Conservation (phyloP, 208 protist species). For the Vickermania ingenoplastis region DNA sequence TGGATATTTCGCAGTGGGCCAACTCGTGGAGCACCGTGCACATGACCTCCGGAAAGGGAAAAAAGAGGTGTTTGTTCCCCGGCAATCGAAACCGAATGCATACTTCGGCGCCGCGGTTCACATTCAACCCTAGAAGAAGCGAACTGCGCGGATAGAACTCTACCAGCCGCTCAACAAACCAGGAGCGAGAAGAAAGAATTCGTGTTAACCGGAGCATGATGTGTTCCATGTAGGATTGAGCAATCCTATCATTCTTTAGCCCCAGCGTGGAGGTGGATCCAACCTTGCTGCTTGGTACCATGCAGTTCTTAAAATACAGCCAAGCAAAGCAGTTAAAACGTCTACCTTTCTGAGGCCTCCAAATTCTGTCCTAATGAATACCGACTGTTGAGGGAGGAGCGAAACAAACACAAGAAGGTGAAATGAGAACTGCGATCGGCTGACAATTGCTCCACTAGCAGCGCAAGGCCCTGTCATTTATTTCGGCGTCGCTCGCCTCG, state of each 20-base stretch:
- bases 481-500: too few relatives aligned
- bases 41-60: conserved; percentile 78
- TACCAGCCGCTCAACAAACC: conserved; percentile 51
- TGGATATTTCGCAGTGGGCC: conserved; percentile 54
- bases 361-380: too few relatives aligned
- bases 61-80: conserved; percentile 48
- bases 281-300: too few relatives aligned
- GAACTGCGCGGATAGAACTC: conserved; percentile 81
- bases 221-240: conserved; percentile 56
- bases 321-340: too few relatives aligned
- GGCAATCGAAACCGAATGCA: conserved; percentile 71
- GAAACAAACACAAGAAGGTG: too few relatives aligned
- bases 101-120: conserved; percentile 67
- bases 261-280: conserved; percentile 43
- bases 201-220: conserved; percentile 32
- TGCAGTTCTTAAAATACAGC: too few relatives aligned
- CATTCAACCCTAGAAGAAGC: conserved; percentile 74
- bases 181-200: conserved; percentile 41
- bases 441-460: too few relatives aligned
- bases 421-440: too few relatives aligned
- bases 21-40: conserved; percentile 87
- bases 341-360: too few relatives aligned
- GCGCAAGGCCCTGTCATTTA: too few relatives aligned
- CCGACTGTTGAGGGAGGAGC: too few relatives aligned
- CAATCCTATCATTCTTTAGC: conserved; percentile 39